A percentile compares a stretch with the other conserved stretches of the same genome.
phyloP scores from a whole-genome alignment of 768 basidiomycete genomes.

The Russula ochroleuca region DNA sequence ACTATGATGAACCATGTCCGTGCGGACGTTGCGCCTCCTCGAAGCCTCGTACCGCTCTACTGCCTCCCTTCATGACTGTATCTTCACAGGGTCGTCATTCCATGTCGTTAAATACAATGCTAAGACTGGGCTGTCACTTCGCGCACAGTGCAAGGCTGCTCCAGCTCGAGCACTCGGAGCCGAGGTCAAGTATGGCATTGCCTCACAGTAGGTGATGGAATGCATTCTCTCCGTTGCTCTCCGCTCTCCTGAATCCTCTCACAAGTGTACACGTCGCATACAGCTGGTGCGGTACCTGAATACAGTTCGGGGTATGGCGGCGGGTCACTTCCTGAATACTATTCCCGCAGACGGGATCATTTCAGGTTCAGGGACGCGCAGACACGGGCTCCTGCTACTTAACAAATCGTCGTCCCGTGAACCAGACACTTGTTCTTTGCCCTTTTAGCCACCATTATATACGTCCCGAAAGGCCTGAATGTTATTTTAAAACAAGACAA shows the following conservation, averaged over 20 bases:
- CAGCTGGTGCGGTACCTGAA: conserved; percentile 47
- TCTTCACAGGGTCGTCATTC: conserved; percentile 33
- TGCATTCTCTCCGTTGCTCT: too few relatives aligned
- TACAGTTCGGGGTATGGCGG: conserved; percentile 56
- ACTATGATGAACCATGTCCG: conserved; percentile 66
- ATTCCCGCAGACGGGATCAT: conserved; percentile 58
- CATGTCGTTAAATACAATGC: conserved; percentile 66
- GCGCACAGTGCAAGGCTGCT: conserved; percentile 58
- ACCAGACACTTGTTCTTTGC: too few relatives aligned
- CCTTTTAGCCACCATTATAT: too few relatives aligned
- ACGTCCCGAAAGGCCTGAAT: too few relatives aligned
- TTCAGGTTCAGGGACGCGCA: conserved; percentile 54
- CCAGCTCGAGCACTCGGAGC: conserved; percentile 65
- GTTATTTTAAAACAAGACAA: too few relatives aligned
- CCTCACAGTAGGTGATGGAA: conserved; percentile 50
- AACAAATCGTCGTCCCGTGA: too few relatives aligned
- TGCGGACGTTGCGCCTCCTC: conserved; percentile 45
- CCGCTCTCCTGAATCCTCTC: too few relatives aligned
- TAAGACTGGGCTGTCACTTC: conserved; percentile 57
- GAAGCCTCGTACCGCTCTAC: neutral
- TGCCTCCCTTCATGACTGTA: neutral
- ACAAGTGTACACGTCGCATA: conserved; percentile 59
- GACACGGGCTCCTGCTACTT: conserved; percentile 62
- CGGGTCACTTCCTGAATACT: conserved; percentile 55
- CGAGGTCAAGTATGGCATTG: conserved; percentile 69